phyloP scores from a whole-genome alignment of 23 red algal species.

The Pyropia yezoensis region DNA sequence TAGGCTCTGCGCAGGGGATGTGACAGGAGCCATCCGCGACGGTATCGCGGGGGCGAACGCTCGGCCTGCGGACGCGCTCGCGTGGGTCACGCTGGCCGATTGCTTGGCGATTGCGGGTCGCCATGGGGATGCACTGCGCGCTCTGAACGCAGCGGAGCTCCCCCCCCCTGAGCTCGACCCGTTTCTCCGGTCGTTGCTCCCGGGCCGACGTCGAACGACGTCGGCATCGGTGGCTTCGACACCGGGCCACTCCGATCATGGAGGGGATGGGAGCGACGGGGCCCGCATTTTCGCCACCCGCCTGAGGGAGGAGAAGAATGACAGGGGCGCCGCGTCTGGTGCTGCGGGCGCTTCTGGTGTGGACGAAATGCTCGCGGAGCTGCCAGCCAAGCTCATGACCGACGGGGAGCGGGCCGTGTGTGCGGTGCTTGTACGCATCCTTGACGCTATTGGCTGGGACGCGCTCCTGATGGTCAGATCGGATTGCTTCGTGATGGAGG shows the following conservation, averaged over 20 bases:
- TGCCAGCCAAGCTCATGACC: conserved; percentile 76
- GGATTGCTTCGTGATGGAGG: conserved; percentile 90
- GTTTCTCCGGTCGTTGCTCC: conserved; percentile 65
- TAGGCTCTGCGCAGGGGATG: neutral
- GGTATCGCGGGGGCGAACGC: neutral
- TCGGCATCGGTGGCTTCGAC: conserved; percentile 3
- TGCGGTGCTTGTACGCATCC: conserved; percentile 71
- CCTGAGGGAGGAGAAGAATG: conserved; percentile 57
- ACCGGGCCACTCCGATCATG: neutral
- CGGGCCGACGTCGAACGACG: conserved; percentile 31
- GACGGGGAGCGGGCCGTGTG: conserved; percentile 48
- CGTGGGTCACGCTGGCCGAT: conserved; percentile 49
- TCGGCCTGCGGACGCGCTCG: conserved; percentile 19
- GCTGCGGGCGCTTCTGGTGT: conserved; percentile 8
- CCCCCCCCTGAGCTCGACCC: conserved; percentile 62
- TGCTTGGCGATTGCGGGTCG: conserved; percentile 42
- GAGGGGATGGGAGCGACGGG: conserved; percentile 19
- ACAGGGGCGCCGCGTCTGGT: conserved; percentile 22
- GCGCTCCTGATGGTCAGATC: conserved; percentile 63
- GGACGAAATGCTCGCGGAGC: conserved; percentile 68
- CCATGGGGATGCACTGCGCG: conserved; percentile 35
- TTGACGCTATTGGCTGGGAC: conserved; percentile 83
- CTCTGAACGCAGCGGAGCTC: conserved; percentile 65
- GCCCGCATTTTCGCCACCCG: conserved; percentile 29
- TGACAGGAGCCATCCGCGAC: conserved; percentile 1